Evolutionary conservation across 352 stramenopile species (phyloP), one percentile per base, ranked within the genome.

Genomic region (Halophytophthora polymorphica): DNA sequence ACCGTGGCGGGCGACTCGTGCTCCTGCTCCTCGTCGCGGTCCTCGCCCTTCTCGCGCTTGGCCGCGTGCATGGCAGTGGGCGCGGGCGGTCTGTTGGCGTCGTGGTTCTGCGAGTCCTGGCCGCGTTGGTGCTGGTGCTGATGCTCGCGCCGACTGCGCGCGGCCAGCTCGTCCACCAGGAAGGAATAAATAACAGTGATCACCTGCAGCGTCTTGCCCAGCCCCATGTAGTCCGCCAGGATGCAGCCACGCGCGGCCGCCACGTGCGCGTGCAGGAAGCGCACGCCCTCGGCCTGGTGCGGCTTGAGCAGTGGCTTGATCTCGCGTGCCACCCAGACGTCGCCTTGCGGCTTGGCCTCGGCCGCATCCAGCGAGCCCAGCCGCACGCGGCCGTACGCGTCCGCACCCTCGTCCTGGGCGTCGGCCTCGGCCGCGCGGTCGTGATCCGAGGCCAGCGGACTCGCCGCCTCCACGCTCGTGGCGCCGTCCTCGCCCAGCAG

Each of bases 181-280:
- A 78, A 93, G 29, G 83, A 86, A 66, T 93, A 83, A 63, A 93
- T 81, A 55, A 87, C 77, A 7, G 84, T 77, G 35, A 96, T 87
- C 18, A 94, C 82, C 58, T 95, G 82, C 25, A 96, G 55, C 38
- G 86, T 96, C 66, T 96, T 96, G 45, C 86, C 86, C 21, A 96
- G 79, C 7, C 86, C 86, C 86, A 96, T 96, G 56, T 95, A 94
- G 64, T 96, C 87, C 21, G 85, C 87, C 15, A 96, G 66, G 35
- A 96, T 93, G 55, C 86, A 96, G 11, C 86, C 86, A 53, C 71
- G 73, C 35, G 72, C 52, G 7, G 65, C 69, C 23, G 34, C 29
- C 22, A 90, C 60, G 45, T 93, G 66, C 2, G 66, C 58, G 48
- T 83, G 62, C 29, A 95, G 45, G 51, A 95, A 95, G 19, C 68